Base-by-base conservation (phyloP, 2,329 filamentous ascomycete species). In the Dactylellina sp. region DNA sequence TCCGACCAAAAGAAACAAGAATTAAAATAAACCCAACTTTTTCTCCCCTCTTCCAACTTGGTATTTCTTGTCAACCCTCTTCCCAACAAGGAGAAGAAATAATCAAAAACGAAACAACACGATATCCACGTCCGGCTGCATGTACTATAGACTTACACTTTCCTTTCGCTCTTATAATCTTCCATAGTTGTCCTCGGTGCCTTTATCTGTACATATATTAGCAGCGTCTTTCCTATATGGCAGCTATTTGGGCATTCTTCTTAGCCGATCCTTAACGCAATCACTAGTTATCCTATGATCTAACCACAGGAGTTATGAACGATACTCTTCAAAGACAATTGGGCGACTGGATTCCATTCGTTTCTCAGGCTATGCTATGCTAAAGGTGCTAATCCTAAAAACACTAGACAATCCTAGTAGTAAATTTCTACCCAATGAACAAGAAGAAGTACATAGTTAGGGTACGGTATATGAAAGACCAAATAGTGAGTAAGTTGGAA, bases 81-180 rank as follows among this genome's bases (percentile, higher is more conserved):
- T 7, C 7, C n/a, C n/a, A 6, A 6, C 44, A 6, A 47, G 46
- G 6, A 50, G 24, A 14, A n/a, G 42, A 46, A 55, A 55, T 16
- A 55, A 39, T 18, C 2, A 42, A 11, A 44, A 32, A 32, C 7
- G 22, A 50, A 37, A 11, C 9, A 64, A 55, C 44, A 64, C 60
- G 60, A 64, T 64, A 64, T 64, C 49, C 60, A 64, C 49, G 49
- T 55, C 60, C 25, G 22, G 16, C 20, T 16, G 40, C 62, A n/a
- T 68, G 63, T 68, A 68, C 18, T 60, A 68, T 68, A 68, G 53
- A 59, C 46, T 18, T 57, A 37, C 44, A 42, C 28, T 66, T 47
- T 28, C 42, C 12, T 12, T 18, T 42, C 12, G n/a, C 20, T 35
- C 14, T 25, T 68, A 25, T 47, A 40, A 3, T 11, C 22, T 56